A percentile compares a stretch with the other conserved stretches of the same genome.
phyloP scores from a whole-genome alignment of 2,329 filamentous ascomycete species.

The Tolypocladium cylindrosporum region DNA sequence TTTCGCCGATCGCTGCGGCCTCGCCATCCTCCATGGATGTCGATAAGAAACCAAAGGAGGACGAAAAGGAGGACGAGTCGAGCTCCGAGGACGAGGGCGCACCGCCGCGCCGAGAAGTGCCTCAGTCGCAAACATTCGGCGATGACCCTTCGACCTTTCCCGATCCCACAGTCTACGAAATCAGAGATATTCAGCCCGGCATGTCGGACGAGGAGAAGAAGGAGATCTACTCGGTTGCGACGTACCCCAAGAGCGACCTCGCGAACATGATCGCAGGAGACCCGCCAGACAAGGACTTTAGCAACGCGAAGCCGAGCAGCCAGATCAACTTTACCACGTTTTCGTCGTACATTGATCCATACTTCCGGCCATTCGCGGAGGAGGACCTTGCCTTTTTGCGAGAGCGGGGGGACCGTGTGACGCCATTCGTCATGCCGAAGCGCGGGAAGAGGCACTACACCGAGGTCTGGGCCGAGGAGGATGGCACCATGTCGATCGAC shows the following conservation, averaged over 20 bases:
- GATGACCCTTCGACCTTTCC: constrained; percentile 84
- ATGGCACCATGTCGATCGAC: constrained; percentile 69
- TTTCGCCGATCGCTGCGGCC: constrained; percentile 43
- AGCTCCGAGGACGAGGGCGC: constrained; percentile 51
- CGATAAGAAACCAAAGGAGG: constrained; percentile 40
- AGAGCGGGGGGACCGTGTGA: constrained; percentile 76
- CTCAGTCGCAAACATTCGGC: constrained; percentile 81
- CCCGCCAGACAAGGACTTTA: constrained; percentile 91
- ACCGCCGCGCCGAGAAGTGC: constrained; percentile 52
- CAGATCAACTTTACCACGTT: constrained; percentile 94
- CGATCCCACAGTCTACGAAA: constrained; percentile 92
- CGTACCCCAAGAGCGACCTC: constrained; percentile 73
- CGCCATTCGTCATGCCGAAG: constrained; percentile 77
- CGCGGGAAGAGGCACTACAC: constrained; percentile 78
- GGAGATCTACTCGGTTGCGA: constrained; percentile 77
- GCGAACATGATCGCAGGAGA: constrained; percentile 78
- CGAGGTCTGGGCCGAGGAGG: constrained; percentile 90
- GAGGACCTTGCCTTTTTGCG: constrained; percentile 90
- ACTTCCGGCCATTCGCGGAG: constrained; percentile 79
- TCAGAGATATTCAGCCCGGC: constrained; percentile 59
- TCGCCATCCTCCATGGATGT: constrained; percentile 49
- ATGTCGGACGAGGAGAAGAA: constrained; percentile 83
- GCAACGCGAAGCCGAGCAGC: constrained; percentile 82
- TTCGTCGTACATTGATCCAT: constrained; percentile 84
- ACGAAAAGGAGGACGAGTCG: constrained; percentile 31